Conservation (phyloP, 805 yeast genomes). For the Starmerella stellata region DNA sequence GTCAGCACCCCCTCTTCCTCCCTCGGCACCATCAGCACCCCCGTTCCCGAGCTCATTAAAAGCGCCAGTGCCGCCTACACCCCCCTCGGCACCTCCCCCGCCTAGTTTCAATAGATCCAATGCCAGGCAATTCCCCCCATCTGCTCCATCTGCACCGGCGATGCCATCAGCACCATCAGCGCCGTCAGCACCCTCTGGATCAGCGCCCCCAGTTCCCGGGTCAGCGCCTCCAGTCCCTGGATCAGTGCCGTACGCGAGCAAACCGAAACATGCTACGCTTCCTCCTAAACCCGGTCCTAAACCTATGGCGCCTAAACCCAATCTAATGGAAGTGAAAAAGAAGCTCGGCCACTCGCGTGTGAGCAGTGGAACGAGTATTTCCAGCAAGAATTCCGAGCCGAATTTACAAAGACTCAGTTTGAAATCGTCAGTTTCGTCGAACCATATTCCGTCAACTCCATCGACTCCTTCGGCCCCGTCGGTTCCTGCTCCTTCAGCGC, state of each 20-base stretch:
- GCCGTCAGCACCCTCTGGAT: background rate
- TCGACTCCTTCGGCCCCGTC: too few species aligned
- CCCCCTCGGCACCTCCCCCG: conserved; percentile 10
- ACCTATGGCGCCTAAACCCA: background rate
- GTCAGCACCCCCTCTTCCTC: background rate
- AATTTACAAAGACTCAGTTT: too few species aligned
- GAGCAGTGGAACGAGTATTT: conserved; percentile 1
- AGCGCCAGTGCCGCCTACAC: conserved; percentile 7
- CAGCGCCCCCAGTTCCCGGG: conserved; percentile 2
- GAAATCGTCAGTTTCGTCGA: too few species aligned
- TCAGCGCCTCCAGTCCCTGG: conserved; percentile 10
- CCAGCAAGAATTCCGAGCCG: background rate
- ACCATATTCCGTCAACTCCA: too few species aligned
- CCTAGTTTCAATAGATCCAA: too few species aligned
- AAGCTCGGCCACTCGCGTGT: conserved; percentile 1
- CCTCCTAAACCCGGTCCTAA: conserved; percentile 6
- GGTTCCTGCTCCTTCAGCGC: too few species aligned
- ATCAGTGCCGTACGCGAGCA: conserved; percentile 8
- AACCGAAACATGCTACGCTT: conserved; percentile 7
- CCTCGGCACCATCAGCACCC: background rate
- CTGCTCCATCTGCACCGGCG: conserved; percentile 19
- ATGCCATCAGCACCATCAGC: background rate
- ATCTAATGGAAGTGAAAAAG: background rate
- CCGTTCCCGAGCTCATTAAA: background rate
- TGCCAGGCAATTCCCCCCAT: too few species aligned